A percentile compares a stretch with the other conserved stretches of the same genome.
Evolutionary conservation across 441 rosid species (phyloP).

Genomic region (Aleurites moluccanus): DNA sequence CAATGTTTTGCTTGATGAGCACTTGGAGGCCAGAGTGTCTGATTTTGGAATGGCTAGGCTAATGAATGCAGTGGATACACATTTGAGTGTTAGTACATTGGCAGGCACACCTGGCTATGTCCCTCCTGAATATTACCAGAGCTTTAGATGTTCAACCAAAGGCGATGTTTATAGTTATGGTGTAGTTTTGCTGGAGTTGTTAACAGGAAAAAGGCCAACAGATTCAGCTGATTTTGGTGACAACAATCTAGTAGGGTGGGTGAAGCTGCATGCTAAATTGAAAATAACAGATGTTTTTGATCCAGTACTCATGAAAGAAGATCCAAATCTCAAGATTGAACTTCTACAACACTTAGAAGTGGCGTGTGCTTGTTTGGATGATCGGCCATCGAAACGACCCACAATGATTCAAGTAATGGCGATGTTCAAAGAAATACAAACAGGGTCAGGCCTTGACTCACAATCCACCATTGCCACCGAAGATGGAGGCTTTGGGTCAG

Average conservation of each 20-base stretch:
- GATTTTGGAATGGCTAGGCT: no score
- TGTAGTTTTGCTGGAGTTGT: conserved; percentile 81
- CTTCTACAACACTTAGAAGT: conserved; percentile 70
- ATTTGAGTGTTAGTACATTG: no score
- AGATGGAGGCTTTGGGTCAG: conserved; percentile 58
- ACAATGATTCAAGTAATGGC: conserved; percentile 83
- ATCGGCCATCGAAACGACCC: conserved; percentile 65
- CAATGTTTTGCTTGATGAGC: conserved; percentile 80
- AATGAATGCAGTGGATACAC: no score
- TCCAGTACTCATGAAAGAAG: conserved; percentile 67
- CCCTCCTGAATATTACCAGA: no score
- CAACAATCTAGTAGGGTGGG: conserved; percentile 98
- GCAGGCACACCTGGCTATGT: no score
- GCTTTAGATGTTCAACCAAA: no score
- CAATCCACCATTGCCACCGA: conserved; percentile 63
- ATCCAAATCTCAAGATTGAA: conserved; percentile 63
- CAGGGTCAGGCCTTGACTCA: conserved; percentile 73
- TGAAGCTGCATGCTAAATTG: conserved; percentile 80
- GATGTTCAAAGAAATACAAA: conserved; percentile 74
- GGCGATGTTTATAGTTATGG: no score
- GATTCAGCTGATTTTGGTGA: conserved; percentile 97
- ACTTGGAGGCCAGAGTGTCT: no score
- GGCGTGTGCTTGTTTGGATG: conserved; percentile 82
- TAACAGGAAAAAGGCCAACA: conserved; percentile 88
- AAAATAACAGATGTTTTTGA: conserved; percentile 73